Evolutionary conservation across 371 early-diverging fungal species (phyloP).

Genomic region (Gilbertella persicaria): DNA sequence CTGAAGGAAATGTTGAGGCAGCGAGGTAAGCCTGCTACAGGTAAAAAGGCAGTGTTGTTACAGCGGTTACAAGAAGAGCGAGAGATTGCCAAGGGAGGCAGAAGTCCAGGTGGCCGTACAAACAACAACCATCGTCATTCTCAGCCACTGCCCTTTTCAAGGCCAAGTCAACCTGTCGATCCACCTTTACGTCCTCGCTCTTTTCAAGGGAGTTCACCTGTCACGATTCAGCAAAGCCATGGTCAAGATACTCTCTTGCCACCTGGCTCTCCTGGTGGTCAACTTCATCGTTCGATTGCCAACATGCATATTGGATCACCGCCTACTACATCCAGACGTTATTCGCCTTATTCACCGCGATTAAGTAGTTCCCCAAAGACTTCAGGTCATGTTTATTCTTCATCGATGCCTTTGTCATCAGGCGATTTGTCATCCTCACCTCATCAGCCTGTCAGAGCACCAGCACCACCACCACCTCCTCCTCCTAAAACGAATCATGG

Average conservation of each 20-base stretch:
- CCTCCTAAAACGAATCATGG: no score
- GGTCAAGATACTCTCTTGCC: slow-evolving; percentile 18
- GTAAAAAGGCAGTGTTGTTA: slow-evolving; percentile 70
- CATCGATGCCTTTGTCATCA: slow-evolving; percentile 34
- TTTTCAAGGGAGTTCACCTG: no score
- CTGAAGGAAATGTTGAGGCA: slow-evolving; percentile 75
- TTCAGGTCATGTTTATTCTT: slow-evolving; percentile 14
- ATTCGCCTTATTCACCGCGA: slow-evolving; percentile 27
- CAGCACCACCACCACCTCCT: neutral
- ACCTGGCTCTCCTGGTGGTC: slow-evolving; percentile 18
- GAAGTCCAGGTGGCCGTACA: slow-evolving; percentile 18
- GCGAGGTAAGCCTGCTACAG: slow-evolving; percentile 70
- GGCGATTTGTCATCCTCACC: no score
- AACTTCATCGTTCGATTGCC: slow-evolving; percentile 27
- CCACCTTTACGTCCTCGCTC: no score
- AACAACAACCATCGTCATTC: slow-evolving; percentile 6
- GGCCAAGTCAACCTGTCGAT: no score
- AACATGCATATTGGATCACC: slow-evolving; percentile 36
- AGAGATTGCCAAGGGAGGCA: slow-evolving; percentile 23
- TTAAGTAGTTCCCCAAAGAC: slow-evolving; percentile 14
- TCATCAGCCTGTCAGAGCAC: slow-evolving; percentile 1
- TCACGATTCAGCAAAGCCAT: no score
- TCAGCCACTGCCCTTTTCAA: slow-evolving; percentile 14
- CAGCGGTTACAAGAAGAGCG: slow-evolving; percentile 65
- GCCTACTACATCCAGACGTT: slow-evolving; percentile 16